Evolutionary conservation across 139 green algal genomes (phyloP).

Genomic region (Parachlorella kessleri): DNA sequence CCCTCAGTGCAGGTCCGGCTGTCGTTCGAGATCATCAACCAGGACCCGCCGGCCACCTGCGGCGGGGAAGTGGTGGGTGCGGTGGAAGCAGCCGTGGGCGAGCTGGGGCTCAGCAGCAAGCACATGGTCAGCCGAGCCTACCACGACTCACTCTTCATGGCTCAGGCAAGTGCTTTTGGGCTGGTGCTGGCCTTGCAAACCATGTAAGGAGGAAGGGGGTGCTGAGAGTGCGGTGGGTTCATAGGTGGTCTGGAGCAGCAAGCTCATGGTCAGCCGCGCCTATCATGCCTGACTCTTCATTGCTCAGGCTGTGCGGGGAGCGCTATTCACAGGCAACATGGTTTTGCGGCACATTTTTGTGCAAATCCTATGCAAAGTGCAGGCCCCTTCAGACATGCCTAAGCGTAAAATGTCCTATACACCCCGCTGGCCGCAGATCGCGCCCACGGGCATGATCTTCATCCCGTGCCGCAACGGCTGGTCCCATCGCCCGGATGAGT

Average conservation of each 20-base stretch:
- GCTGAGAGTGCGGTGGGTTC: too few species aligned
- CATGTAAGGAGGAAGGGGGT: too few species aligned
- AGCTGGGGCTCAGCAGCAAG: slow-evolving; percentile 62
- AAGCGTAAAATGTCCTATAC: neutral
- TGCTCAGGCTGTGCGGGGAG: neutral
- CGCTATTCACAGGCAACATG: neutral
- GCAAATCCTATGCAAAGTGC: neutral
- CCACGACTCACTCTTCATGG: slow-evolving; percentile 98
- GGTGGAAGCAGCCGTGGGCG: slow-evolving; percentile 47
- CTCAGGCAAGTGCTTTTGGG: too few species aligned
- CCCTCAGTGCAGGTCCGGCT: slow-evolving; percentile 5
- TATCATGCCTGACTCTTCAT: too few species aligned
- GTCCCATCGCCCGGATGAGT: slow-evolving; percentile 94
- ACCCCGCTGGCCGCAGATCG: slow-evolving; percentile 45
- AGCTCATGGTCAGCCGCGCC: too few species aligned
- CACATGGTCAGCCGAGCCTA: slow-evolving; percentile 93
- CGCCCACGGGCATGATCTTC: slow-evolving; percentile 95
- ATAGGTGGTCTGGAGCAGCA: too few species aligned
- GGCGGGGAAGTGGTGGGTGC: slow-evolving; percentile 63
- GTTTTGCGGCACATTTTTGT: neutral
- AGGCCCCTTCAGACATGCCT: neutral
- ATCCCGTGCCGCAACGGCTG: slow-evolving; percentile 89
- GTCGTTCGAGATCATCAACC: slow-evolving; percentile 72
- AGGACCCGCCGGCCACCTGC: slow-evolving; percentile 86
- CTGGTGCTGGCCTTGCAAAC: too few species aligned